A percentile compares a stretch with the other conserved stretches of the same genome.
Conservation (phyloP, 108 stramenopile genomes). For the Cyclotella atomus region DNA sequence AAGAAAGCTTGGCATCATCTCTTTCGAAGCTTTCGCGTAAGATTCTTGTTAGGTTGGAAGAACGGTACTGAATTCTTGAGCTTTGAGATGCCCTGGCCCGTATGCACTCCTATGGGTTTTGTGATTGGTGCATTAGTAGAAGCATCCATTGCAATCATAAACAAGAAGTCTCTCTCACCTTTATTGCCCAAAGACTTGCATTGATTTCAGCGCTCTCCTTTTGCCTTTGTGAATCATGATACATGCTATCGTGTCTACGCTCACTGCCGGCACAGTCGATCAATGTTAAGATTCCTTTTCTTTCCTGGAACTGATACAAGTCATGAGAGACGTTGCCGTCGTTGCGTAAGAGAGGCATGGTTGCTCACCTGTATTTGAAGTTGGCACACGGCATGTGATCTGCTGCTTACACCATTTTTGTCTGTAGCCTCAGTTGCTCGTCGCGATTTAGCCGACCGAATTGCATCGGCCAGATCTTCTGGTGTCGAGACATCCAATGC, state of each 20-base stretch:
- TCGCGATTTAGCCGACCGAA: constrained; percentile 44
- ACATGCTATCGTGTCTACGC: constrained; percentile 65
- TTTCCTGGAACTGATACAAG: neutral
- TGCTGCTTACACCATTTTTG: constrained; percentile 54
- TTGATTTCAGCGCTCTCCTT: constrained; percentile 84
- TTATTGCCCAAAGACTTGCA: constrained; percentile 69
- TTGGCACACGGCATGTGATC: constrained; percentile 60
- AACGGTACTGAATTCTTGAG: constrained; percentile 47
- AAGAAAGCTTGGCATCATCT: constrained; percentile 50
- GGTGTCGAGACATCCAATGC: constrained; percentile 32
- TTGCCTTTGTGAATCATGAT: constrained; percentile 52
- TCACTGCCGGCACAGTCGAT: constrained; percentile 88
- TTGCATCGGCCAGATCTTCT: constrained; percentile 39
- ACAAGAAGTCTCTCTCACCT: constrained; percentile 77
- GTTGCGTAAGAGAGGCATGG: neutral
- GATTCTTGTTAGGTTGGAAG: constrained; percentile 65
- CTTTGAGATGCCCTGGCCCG: constrained; percentile 47
- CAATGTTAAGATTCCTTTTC: constrained; percentile 57
- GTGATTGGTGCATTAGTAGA: neutral
- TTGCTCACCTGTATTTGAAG: constrained; percentile 35
- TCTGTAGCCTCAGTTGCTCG: constrained; percentile 68
- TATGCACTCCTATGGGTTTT: neutral
- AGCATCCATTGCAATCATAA: neutral
- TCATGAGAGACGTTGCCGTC: neutral
- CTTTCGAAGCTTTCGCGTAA: constrained; percentile 64